phyloP scores from a whole-genome alignment of 2,329 filamentous ascomycete species.

The Paramyrothecium roridum region DNA sequence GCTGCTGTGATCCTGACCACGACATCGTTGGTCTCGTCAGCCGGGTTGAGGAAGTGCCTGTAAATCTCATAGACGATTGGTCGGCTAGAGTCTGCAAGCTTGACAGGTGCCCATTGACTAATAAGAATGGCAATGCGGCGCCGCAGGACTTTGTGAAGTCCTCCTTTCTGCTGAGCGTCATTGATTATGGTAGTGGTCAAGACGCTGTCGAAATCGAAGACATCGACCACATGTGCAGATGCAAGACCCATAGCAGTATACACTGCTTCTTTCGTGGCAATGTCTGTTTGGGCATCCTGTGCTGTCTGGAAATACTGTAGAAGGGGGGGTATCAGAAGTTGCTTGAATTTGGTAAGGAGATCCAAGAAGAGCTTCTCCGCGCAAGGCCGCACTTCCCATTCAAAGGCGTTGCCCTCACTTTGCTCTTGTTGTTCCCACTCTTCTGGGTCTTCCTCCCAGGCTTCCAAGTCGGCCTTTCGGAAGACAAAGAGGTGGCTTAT shows the following conservation, averaged over 20 bases:
- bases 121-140: conserved; percentile 86
- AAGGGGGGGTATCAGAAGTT: conserved; percentile 73
- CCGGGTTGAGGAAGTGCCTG: conserved; percentile 75
- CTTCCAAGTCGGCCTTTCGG: conserved; percentile 76
- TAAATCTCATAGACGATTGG: conserved; percentile 84
- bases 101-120: conserved; percentile 84
- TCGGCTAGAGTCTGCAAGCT: conserved; percentile 64
- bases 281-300: conserved; percentile 61
- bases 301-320: conserved; percentile 80
- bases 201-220: conserved; percentile 81
- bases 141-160: conserved; percentile 74
- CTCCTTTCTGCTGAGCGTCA: conserved; percentile 67
- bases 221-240: conserved; percentile 68
- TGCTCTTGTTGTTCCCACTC: conserved; percentile 94
- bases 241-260: conserved; percentile 91
- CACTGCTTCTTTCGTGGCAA: conserved; percentile 87
- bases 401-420: conserved; percentile 78
- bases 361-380: conserved; percentile 93
- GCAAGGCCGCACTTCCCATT: conserved; percentile 89
- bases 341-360: conserved; percentile 84
- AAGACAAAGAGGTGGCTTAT: conserved; percentile 89
- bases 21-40: conserved; percentile 79
- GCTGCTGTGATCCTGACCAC: conserved; percentile 92
- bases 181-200: conserved; percentile 70
- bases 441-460: conserved; percentile 93